Conservation (phyloP, 768 basidiomycete genomes). For the Kwoniella dejecticola region DNA sequence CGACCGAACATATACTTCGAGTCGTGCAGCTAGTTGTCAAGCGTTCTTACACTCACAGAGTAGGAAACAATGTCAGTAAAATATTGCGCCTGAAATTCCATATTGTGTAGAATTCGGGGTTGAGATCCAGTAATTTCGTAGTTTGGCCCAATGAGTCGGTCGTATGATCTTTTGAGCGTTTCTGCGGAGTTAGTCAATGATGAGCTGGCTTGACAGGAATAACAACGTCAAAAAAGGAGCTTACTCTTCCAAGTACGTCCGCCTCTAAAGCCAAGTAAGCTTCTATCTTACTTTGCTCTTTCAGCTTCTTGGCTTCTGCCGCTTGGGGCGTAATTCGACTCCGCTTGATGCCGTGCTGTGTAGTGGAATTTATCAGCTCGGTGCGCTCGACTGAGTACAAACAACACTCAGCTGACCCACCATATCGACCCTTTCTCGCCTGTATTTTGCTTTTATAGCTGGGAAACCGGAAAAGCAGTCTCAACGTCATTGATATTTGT, state of each 20-base stretch:
- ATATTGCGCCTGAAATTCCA: conserved; percentile 94
- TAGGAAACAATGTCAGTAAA: conserved; percentile 70
- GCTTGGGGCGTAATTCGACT: conserved; percentile 47
- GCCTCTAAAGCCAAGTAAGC: conserved; percentile 71
- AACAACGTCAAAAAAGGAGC: conserved; percentile 47
- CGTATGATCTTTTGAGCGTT: conserved; percentile 68
- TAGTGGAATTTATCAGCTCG: neutral
- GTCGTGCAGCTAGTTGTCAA: neutral
- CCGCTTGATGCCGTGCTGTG: conserved; percentile 57
- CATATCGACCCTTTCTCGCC: neutral
- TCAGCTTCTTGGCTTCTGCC: conserved; percentile 67
- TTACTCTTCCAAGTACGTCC: conserved; percentile 67
- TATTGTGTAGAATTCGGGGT: conserved; percentile 93
- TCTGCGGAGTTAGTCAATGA: conserved; percentile 59
- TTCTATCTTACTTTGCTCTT: conserved; percentile 73
- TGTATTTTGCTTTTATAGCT: too few species aligned
- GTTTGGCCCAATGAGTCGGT: conserved; percentile 76
- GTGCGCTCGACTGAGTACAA: neutral
- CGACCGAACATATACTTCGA: neutral
- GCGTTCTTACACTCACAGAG: conserved; percentile 59
- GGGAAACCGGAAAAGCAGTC: neutral
- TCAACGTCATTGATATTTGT: neutral
- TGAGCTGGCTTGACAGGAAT: neutral
- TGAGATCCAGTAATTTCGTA: conserved; percentile 71
- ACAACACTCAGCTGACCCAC: neutral